Base-by-base conservation (phyloP, 1,139 yeast species). In the Yamadazyma atlantica region DNA sequence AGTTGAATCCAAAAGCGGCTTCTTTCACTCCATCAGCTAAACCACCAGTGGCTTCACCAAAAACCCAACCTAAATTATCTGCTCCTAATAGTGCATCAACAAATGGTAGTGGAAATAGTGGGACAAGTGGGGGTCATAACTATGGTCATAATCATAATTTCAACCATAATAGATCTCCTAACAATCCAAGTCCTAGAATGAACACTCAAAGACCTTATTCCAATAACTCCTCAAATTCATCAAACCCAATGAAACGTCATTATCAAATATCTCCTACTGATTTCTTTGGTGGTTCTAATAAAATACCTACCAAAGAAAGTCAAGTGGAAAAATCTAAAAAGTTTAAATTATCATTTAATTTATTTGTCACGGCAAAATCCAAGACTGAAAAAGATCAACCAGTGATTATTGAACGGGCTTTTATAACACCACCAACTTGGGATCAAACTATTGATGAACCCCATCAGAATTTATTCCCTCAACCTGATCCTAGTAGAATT, bases 391-490 rank as follows among this genome's bases (percentile, higher is more conserved):
- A 62, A n/a, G 60, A 57, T 10, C 58, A 60, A 10, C 57, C 57
- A 44, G 54, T 58, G 36, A 51, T 49, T 36, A 61, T 49, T 43
- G 92, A 82, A 48, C 78, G 72, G 48, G 81, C 95, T 1, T 87
- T 75, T 58, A 70, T 73, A 33, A 83, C 94, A 0, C 83, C 88
- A 4, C 95, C 96, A 37, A 83, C 92, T 0, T 87, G 96, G 96
- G 69, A 71, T 21, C 66, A 73, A 16, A 80, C 83, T 3, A 61
- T 73, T 18, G 84, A 79, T 34, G 78, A 72, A 38, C 66, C 80
- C 2, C 74, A 78, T 55, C 71, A 66, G 40, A 59, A 61, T 17
- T 55, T 75, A 37, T 77, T 77, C 60, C 71, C 79, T 4, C 39
- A 50, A 12, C 45, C 51, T 4, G 45, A 48, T 22, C 12, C 39